These are phyloP conservation scores for Rhizoclosmatium globosum DNA, from an alignment of 192 early-diverging fungal genomes.

Conservation along the genomic window DNA sequence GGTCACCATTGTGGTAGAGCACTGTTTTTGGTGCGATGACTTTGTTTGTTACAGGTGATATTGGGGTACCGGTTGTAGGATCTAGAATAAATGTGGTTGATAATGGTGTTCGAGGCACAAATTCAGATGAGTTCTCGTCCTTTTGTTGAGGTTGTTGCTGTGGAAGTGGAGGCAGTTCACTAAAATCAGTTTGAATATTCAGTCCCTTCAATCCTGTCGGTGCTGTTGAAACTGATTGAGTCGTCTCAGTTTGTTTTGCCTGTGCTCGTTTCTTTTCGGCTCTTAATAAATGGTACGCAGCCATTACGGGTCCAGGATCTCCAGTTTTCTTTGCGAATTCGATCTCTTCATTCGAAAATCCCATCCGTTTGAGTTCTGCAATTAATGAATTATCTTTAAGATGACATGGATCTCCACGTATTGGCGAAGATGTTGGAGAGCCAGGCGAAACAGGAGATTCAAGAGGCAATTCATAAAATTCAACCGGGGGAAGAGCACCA, in stretches of 20 bases:
- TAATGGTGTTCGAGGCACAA: neutral
- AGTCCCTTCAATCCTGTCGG: too few relatives aligned
- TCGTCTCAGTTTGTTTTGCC: too few relatives aligned
- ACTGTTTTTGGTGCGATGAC: neutral
- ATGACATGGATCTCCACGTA: slow-evolving; percentile 21
- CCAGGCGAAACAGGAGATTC: neutral
- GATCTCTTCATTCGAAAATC: slow-evolving; percentile 33
- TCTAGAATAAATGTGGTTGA: slow-evolving; percentile 2
- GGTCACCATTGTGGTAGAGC: neutral
- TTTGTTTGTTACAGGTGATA: too few relatives aligned
- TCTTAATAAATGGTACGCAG: slow-evolving; percentile 36
- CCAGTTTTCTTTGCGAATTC: slow-evolving; percentile 28
- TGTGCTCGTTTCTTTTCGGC: slow-evolving; percentile 9
- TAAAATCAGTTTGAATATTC: too few relatives aligned
- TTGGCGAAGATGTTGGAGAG: neutral
- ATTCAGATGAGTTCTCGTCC: too few relatives aligned
- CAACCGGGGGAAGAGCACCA: slow-evolving; percentile 36
- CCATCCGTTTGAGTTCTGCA: slow-evolving; percentile 16
- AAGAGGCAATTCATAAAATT: slow-evolving; percentile 25
- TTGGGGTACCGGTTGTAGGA: neutral
- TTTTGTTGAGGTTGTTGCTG: too few relatives aligned
- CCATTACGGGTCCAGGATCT: slow-evolving; percentile 40
- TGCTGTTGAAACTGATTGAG: too few relatives aligned
- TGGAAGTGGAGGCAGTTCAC: too few relatives aligned
- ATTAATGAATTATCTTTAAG: slow-evolving; percentile 9